phyloP scores from a whole-genome alignment of 495 filamentous ascomycete genomes.

The Bathelium albidoporum region DNA sequence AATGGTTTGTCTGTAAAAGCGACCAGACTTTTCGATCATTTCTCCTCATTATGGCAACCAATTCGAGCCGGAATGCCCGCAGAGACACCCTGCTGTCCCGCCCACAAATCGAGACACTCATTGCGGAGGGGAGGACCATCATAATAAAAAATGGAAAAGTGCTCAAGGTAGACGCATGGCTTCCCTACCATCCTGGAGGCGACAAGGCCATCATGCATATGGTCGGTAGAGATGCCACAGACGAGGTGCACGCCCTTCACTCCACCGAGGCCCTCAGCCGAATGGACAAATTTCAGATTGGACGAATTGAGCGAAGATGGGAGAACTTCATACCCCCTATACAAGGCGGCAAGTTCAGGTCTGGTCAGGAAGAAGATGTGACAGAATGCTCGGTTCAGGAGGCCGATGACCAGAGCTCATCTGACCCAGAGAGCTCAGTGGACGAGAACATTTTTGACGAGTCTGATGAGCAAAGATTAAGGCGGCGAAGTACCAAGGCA shows the following conservation, averaged over 20 bases:
- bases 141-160: constrained; percentile 75
- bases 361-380: constrained; percentile 35
- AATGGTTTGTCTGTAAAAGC: neutral
- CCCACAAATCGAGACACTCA: constrained; percentile 72
- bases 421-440: constrained; percentile 36
- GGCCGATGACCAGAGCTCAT: constrained; percentile 31
- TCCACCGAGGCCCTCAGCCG: constrained; percentile 62
- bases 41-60: neutral
- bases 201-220: constrained; percentile 89
- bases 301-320: constrained; percentile 73
- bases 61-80: constrained; percentile 1
- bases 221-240: constrained; percentile 92
- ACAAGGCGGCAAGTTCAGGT: constrained; percentile 77
- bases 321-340: constrained; percentile 84
- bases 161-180: constrained; percentile 78
- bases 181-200: constrained; percentile 83
- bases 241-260: constrained; percentile 93
- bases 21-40: neutral
- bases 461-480: constrained; percentile 1
- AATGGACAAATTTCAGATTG: constrained; percentile 80
- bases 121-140: constrained; percentile 73
- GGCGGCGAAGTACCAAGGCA: neutral
- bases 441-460: constrained; percentile 13
- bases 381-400: neutral
- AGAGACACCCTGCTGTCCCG: constrained; percentile 37